A percentile compares a stretch with the other conserved stretches of the same genome.
These are phyloP conservation scores for Aspergillus fructus DNA, from an alignment of 2,329 filamentous ascomycete genomes.

Conservation along the genomic window DNA sequence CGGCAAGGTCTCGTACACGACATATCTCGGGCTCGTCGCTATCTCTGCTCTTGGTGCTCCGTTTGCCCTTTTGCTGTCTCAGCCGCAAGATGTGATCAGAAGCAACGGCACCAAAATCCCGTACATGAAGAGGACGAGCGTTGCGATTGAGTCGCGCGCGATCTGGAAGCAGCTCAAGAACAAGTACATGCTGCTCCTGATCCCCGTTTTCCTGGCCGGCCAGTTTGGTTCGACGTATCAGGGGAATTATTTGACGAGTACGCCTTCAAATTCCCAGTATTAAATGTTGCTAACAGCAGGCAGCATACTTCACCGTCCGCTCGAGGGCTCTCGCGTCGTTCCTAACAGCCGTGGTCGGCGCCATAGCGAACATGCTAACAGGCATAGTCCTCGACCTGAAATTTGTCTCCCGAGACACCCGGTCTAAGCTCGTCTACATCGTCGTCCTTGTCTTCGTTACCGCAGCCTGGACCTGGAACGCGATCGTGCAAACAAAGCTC, in stretches of 20 bases:
- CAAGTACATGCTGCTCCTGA: constrained; percentile 8
- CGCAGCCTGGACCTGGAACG: constrained; percentile 3
- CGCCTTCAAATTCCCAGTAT: background rate
- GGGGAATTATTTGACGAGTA: constrained; percentile 8
- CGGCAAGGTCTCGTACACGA: constrained; percentile 10
- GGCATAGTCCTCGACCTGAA: constrained; percentile 5
- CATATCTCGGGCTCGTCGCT: constrained; percentile 6
- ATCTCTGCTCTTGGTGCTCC: constrained; percentile 7
- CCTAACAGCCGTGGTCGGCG: constrained; percentile 8
- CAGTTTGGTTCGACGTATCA: constrained; percentile 9
- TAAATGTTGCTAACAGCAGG: background rate
- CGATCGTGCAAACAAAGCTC: background rate
- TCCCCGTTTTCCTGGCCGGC: constrained; percentile 5
- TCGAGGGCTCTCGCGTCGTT: constrained; percentile 8
- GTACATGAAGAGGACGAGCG: constrained; percentile 5
- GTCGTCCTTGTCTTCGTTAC: constrained; percentile 8
- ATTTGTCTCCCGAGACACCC: background rate
- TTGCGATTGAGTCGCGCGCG: constrained; percentile 3
- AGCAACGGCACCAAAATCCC: constrained; percentile 9
- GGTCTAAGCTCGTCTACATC: constrained; percentile 1
- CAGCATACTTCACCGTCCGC: constrained; percentile 8
- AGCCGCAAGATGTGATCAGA: constrained; percentile 6
- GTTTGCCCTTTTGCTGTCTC: constrained; percentile 1
- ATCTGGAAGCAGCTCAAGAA: constrained; percentile 9
- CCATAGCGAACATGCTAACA: constrained; percentile 3